phyloP scores from a whole-genome alignment of 495 filamentous ascomycete species.

The Penicillium verhagenii region DNA sequence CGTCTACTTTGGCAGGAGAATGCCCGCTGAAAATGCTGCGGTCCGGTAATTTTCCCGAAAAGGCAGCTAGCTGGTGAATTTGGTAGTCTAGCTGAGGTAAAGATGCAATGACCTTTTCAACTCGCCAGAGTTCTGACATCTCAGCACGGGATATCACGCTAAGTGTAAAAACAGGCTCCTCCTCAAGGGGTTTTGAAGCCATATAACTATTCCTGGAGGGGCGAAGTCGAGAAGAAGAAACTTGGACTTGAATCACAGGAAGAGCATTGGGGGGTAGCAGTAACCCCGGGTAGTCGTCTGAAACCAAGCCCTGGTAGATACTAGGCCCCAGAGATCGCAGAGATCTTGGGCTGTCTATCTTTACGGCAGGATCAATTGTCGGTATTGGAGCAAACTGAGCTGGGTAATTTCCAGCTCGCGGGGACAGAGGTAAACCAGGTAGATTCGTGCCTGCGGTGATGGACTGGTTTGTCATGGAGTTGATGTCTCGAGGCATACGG shows the following conservation, averaged over 20 bases:
- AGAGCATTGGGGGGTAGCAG: slow-evolving; percentile 89
- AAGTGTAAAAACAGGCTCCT: slow-evolving; percentile 92
- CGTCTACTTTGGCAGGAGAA: slow-evolving; percentile 91
- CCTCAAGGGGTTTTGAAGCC: slow-evolving; percentile 62
- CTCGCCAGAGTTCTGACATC: slow-evolving; percentile 81
- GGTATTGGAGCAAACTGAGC: slow-evolving; percentile 51
- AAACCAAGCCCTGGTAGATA: slow-evolving; percentile 69
- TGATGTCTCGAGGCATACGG: slow-evolving; percentile 56
- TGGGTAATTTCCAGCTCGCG: slow-evolving; percentile 65
- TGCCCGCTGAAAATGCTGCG: slow-evolving; percentile 85
- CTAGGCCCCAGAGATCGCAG: slow-evolving; percentile 17
- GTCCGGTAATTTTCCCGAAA: slow-evolving; percentile 76
- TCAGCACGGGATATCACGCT: slow-evolving; percentile 78
- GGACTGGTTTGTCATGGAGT: slow-evolving; percentile 52
- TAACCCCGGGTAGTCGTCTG: slow-evolving; percentile 79
- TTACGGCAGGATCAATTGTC: slow-evolving; percentile 41
- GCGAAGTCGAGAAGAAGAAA: slow-evolving; percentile 89
- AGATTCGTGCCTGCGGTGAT: background rate
- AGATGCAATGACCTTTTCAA: slow-evolving; percentile 85
- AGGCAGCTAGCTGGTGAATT: slow-evolving; percentile 65
- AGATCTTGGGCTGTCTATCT: slow-evolving; percentile 36
- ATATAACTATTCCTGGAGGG: slow-evolving; percentile 84
- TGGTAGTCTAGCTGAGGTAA: slow-evolving; percentile 79
- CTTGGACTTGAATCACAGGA: slow-evolving; percentile 76
- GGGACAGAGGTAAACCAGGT: slow-evolving; percentile 65